Percentiles rank a stretch among this genome's conserved stretches.
Evolutionary conservation across 2,329 filamentous ascomycete species (phyloP).

Genomic region (Xylariaceae sp.): DNA sequence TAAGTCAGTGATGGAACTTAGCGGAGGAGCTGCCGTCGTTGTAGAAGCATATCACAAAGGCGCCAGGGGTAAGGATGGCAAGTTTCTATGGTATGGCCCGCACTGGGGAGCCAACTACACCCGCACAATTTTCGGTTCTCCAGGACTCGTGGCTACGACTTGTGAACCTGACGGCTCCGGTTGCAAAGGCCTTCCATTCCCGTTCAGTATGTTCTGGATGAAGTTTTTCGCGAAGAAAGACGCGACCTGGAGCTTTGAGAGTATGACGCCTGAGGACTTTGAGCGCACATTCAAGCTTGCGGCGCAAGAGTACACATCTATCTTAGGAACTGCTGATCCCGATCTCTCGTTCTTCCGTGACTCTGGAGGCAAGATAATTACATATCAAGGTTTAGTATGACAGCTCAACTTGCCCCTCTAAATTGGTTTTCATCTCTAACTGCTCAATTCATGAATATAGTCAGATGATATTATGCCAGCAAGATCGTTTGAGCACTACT

Average conservation of each 20-base stretch:
- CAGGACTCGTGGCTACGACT: constrained; percentile 2
- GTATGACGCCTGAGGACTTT: constrained; percentile 10
- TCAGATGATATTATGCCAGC: too few relatives aligned
- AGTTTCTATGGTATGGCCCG: not conserved
- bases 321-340: constrained; percentile 26
- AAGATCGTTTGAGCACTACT: too few relatives aligned
- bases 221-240: constrained; percentile 10
- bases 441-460: too few relatives aligned
- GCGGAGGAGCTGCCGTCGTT: too few relatives aligned
- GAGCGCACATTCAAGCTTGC: constrained; percentile 4
- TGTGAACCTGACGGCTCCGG: constrained; percentile 5
- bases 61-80: not conserved
- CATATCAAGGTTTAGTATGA: constrained; percentile 41
- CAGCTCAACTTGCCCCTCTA: too few relatives aligned
- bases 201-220: constrained; percentile 9
- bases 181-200: constrained; percentile 2
- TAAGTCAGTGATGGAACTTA: too few relatives aligned
- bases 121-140: too few relatives aligned
- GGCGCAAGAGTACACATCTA: constrained; percentile 8
- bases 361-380: constrained; percentile 45
- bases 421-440: too few relatives aligned
- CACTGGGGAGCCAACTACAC: not conserved
- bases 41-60: not conserved
- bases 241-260: constrained; percentile 1
- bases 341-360: constrained; percentile 42